Conservation (phyloP, 1,284 basidiomycete genomes). For the Entoloma clypeatum region DNA sequence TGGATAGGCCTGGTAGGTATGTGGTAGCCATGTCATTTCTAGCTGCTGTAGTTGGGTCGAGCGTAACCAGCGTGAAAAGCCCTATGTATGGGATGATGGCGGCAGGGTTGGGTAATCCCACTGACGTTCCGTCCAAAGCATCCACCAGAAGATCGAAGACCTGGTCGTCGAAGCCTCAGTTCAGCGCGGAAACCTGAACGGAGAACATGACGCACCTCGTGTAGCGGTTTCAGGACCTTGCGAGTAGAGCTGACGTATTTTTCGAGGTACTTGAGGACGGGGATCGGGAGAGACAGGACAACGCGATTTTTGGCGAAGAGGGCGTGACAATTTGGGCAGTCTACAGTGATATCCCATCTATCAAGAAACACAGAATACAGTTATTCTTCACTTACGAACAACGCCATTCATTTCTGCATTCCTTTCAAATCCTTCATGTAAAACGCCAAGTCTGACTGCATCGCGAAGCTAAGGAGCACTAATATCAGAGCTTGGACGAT, state of each 20-base stretch:
- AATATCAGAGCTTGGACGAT: constrained; percentile 6
- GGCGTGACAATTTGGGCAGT: constrained; percentile 13
- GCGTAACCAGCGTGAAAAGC: constrained; percentile 11
- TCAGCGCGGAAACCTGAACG: constrained; percentile 6
- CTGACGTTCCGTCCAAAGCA: constrained; percentile 8
- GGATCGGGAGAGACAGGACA: constrained; percentile 14
- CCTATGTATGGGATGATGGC: constrained; percentile 13
- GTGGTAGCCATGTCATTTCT: constrained; percentile 4
- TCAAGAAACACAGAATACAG: constrained; percentile 7
- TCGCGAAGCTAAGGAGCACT: constrained; percentile 8
- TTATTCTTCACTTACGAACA: constrained; percentile 14
- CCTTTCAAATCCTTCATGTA: constrained; percentile 11
- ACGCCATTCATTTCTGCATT: constrained; percentile 13
- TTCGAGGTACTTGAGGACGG: constrained; percentile 15
- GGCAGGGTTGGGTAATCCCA: constrained; percentile 8
- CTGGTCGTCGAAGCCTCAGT: constrained; percentile 9
- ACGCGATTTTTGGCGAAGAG: constrained; percentile 8
- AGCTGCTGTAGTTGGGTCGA: constrained; percentile 10
- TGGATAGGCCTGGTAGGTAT: constrained; percentile 13
- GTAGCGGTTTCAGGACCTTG: constrained; percentile 10
- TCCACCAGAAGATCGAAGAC: constrained; percentile 14
- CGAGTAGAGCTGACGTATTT: constrained; percentile 8
- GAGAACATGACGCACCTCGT: constrained; percentile 11
- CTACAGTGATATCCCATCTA: constrained; percentile 11
- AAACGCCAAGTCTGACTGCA: constrained; percentile 14